Evolutionary conservation across 1,284 basidiomycete genomes (phyloP), one percentile per base, ranked within the genome.

Genomic region (Cutaneotrichosporon sp.): DNA sequence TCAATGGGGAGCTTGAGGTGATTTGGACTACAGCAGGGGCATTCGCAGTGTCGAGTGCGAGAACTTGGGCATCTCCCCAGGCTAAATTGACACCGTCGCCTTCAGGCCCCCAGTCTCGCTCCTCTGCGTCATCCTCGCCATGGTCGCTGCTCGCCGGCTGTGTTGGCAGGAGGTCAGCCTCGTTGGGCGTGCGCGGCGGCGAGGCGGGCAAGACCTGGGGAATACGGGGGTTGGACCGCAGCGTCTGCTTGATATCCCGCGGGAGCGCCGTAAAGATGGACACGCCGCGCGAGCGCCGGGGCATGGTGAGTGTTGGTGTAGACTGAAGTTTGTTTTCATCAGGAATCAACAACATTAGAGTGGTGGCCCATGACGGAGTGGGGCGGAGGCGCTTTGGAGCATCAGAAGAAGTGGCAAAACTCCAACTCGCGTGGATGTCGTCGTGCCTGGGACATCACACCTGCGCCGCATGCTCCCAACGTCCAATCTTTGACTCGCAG

Each of bases 211-310:
- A 8, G 12, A 56, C 33, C 8, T 23, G n/a, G 36, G 56, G 51
- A 8, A 41, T 33, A n/a, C 21, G 30, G 20, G 47, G 58, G 53
- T 67, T 62, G 1, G 67, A 59, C 5, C 68, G 63, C 23, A 74
- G 59, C 3, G 62, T 49, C 9, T 54, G 51, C 35, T 61, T 65
- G 18, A 73, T 61, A 4, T 68, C 66, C 23, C 49, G 46, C 0
- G 72, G 70, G 2, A 74, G 64, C 4, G 67, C 64, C 8, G 65
- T 54, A 51, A 74, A 72, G 35, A 74, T 47, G 10, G 70, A 72
- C 40, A 49, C 37, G 26, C 17, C 17, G 39, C 39, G 39, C 17
- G 39, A n/a, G 15, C 39, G 39, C 10, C 39, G 39, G 4, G 39
- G 39, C 39, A 40, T 40, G 17, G 17, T 17, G 18, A 20, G n/a